These are phyloP conservation scores for Podaxis sp. DNA, from an alignment of 768 basidiomycete genomes.

Conservation along the genomic window DNA sequence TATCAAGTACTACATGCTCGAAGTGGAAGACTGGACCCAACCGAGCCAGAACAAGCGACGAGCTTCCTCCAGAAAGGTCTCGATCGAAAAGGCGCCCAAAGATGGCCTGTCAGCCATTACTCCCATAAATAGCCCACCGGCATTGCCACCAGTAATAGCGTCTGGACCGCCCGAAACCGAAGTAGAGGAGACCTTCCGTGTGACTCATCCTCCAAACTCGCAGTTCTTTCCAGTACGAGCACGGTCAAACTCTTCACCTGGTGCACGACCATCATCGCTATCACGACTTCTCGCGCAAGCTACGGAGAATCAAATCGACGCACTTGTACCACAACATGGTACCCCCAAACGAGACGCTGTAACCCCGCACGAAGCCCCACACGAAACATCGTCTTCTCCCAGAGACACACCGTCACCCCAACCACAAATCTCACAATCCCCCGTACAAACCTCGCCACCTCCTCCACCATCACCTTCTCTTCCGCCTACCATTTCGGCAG, in stretches of 20 bases:
- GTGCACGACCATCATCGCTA: conserved; percentile 72
- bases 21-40: conserved; percentile 92
- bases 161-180: conserved; percentile 61
- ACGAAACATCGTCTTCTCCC: conserved; percentile 12
- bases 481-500: conserved; percentile 27
- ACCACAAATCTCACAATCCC: conserved; percentile 16
- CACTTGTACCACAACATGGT: neutral
- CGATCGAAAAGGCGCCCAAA: conserved; percentile 35
- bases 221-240: conserved; percentile 61
- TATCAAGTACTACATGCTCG: conserved; percentile 89
- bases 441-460: conserved; percentile 23
- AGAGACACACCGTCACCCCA: conserved; percentile 18
- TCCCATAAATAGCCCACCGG: conserved; percentile 24
- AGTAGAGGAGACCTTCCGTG: conserved; percentile 68
- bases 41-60: conserved; percentile 62
- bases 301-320: conserved; percentile 31
- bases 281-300: conserved; percentile 80
- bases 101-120: conserved; percentile 24
- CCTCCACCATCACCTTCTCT: conserved; percentile 35
- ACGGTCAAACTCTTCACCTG: conserved; percentile 63
- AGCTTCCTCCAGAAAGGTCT: conserved; percentile 45
- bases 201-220: conserved; percentile 61
- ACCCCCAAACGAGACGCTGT: conserved; percentile 19
- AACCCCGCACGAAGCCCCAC: conserved; percentile 13
- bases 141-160: conserved; percentile 44